Conservation (phyloP, 2,329 filamentous ascomycete genomes). For the Bipolaris oryzae region DNA sequence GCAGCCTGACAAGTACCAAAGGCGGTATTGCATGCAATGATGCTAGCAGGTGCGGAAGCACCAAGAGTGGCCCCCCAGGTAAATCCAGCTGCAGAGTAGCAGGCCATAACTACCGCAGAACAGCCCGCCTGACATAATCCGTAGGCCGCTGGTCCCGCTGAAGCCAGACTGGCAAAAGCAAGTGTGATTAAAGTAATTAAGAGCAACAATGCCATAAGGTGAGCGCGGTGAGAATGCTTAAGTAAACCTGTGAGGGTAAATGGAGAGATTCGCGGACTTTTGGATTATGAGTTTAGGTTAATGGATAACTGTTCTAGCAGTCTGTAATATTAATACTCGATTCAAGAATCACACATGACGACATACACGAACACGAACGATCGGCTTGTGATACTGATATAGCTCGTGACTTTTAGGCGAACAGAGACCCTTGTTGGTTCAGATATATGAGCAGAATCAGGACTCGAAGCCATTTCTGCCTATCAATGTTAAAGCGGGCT, state of each 20-base stretch:
- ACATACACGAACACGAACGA: neutral
- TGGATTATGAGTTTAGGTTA: neutral
- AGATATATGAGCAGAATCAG: neutral
- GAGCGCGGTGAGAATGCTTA: neutral
- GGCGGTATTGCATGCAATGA: constrained; percentile 54
- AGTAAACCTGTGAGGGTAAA: neutral
- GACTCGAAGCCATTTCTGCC: neutral
- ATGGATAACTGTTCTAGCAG: neutral
- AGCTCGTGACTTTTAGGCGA: neutral
- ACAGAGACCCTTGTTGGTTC: neutral
- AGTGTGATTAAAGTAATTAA: neutral
- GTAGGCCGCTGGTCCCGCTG: constrained; percentile 49
- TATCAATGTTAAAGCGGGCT: neutral
- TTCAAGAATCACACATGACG: neutral
- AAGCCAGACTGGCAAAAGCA: constrained; percentile 1
- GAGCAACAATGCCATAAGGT: neutral
- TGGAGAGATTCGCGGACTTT: neutral
- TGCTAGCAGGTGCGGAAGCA: constrained; percentile 48
- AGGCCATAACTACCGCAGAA: constrained; percentile 53
- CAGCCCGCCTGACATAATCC: constrained; percentile 58
- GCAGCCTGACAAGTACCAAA: constrained; percentile 55
- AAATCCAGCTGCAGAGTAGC: constrained; percentile 54
- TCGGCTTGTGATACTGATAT: neutral
- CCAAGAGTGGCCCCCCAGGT: constrained; percentile 52
- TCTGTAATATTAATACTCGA: neutral